Evolutionary conservation across 805 yeast species (phyloP).

Genomic region (Suhomyces pyralidae): DNA sequence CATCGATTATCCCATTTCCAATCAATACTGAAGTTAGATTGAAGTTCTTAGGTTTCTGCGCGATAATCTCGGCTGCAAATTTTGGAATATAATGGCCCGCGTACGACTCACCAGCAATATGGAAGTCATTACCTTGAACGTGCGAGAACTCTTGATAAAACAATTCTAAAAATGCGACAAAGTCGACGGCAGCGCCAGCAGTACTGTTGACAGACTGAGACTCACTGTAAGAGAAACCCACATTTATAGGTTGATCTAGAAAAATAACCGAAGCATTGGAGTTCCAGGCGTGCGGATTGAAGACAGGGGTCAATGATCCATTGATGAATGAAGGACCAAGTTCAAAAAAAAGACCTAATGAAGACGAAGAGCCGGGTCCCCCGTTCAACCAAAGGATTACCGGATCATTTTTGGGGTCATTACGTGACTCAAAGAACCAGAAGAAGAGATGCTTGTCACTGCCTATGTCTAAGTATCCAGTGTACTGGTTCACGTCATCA

Average conservation of each 20-base stretch:
- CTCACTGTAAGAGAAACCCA: slow-evolving; percentile 19
- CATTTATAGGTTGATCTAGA: slow-evolving; percentile 25
- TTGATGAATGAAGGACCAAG: slow-evolving; percentile 27
- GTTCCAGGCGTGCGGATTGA: slow-evolving; percentile 29
- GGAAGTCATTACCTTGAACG: slow-evolving; percentile 15
- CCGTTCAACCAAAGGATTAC: slow-evolving; percentile 33
- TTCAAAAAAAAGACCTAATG: slow-evolving; percentile 27
- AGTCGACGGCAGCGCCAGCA: slow-evolving; percentile 17
- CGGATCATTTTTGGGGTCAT: slow-evolving; percentile 30
- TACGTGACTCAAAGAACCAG: slow-evolving; percentile 31
- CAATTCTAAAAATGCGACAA: slow-evolving; percentile 20
- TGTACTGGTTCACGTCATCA: slow-evolving; percentile 35
- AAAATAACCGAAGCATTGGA: slow-evolving; percentile 25
- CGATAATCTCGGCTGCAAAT: slow-evolving; percentile 19
- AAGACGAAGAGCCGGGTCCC: slow-evolving; percentile 31
- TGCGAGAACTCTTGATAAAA: slow-evolving; percentile 22
- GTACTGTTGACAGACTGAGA: slow-evolving; percentile 13
- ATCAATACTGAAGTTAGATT: slow-evolving; percentile 38
- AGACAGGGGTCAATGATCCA: slow-evolving; percentile 19
- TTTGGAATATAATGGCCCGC: slow-evolving; percentile 25
- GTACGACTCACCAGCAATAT: slow-evolving; percentile 24
- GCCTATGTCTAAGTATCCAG: slow-evolving; percentile 38
- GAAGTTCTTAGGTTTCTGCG: slow-evolving; percentile 16
- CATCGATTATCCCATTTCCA: slow-evolving; percentile 45
- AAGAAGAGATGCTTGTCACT: slow-evolving; percentile 29